Conservation (phyloP, 345 rosid genomes). For the Cardamine occulta region DNA sequence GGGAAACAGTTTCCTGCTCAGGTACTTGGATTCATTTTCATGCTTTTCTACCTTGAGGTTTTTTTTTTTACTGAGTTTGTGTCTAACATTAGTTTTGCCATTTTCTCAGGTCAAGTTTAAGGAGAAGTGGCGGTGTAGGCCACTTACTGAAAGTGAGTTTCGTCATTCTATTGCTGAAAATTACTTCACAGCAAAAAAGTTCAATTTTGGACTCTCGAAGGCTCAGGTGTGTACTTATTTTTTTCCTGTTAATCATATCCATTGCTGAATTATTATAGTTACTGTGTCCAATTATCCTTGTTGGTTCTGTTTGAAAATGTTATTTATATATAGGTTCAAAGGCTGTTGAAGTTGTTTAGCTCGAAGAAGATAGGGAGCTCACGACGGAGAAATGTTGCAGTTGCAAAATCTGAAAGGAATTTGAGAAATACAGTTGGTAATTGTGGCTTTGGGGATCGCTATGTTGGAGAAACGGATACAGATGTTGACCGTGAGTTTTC, state of each 20-base stretch:
- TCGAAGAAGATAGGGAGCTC: conserved; percentile 43
- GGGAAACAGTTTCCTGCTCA: conserved; percentile 80
- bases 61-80: not conserved
- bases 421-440: conserved; percentile 26
- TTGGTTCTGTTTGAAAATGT: conserved; percentile 13
- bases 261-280: not conserved
- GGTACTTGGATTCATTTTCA: conserved; percentile 45
- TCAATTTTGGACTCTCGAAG: conserved; percentile 75
- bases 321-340: conserved; percentile 54
- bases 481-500: conserved; percentile 23
- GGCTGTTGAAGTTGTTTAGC: conserved; percentile 51
- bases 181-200: conserved; percentile 59
- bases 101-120: conserved; percentile 56
- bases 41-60: not conserved
- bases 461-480: conserved; percentile 13
- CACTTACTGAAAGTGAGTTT: conserved; percentile 68
- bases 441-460: not conserved
- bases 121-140: conserved; percentile 56
- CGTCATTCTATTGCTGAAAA: conserved; percentile 60
- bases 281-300: not conserved
- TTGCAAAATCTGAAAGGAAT: not conserved
- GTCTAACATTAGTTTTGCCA: not conserved
- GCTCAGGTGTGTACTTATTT: conserved; percentile 58
- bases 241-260: not conserved
- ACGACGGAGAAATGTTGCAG: not conserved